These are phyloP conservation scores for Hymenoscyphus fraxineus DNA, from an alignment of 2,329 filamentous ascomycete species.

Conservation along the genomic window DNA sequence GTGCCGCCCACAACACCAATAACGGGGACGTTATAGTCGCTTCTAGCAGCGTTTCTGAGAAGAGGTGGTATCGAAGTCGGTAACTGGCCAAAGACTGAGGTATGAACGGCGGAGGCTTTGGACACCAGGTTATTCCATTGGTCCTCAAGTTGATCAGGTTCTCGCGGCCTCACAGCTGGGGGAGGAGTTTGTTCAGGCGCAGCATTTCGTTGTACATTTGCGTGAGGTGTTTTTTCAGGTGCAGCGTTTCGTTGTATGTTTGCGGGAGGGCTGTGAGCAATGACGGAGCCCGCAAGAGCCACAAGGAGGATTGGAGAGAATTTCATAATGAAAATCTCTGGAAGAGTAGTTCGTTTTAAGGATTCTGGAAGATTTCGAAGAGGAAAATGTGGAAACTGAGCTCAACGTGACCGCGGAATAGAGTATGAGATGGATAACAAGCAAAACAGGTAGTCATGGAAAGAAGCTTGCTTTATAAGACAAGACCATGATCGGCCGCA, in stretches of 20 bases:
- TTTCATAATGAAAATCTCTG: neutral
- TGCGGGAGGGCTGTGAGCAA: neutral
- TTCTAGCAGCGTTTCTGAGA: neutral
- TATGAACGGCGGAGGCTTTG: too few species aligned
- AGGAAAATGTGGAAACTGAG: neutral
- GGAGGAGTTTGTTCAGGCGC: too few species aligned
- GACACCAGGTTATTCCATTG: too few species aligned
- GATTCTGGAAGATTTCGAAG: neutral
- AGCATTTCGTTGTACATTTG: neutral
- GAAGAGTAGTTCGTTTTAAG: neutral
- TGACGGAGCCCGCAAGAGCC: neutral
- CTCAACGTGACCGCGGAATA: neutral
- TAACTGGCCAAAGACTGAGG: too few species aligned
- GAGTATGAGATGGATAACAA: neutral
- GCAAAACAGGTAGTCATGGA: neutral
- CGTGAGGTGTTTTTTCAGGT: neutral
- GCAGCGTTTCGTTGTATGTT: neutral
- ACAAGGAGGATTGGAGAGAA: neutral
- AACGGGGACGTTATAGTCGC: neutral
- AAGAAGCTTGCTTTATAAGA: neutral
- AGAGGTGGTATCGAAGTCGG: too few species aligned
- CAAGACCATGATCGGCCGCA: neutral
- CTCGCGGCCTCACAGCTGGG: too few species aligned
- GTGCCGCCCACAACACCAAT: neutral
- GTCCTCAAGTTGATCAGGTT: too few species aligned